Evolutionary conservation across 371 early-diverging fungal species (phyloP).

Genomic region (Syncephalis fuscata): DNA sequence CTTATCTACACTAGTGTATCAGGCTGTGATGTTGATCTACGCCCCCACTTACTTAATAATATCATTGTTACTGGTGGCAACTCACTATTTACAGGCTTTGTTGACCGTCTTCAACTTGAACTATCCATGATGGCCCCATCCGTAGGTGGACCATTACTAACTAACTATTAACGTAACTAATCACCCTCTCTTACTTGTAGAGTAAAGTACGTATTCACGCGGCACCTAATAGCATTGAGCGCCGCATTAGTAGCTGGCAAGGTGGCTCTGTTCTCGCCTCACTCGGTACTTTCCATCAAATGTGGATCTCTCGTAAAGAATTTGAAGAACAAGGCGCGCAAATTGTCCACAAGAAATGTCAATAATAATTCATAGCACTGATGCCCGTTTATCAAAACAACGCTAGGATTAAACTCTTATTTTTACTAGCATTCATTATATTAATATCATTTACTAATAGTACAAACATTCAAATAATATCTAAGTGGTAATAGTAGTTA

Average conservation of each 20-base stretch:
- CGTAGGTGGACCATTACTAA: slow-evolving; percentile 22
- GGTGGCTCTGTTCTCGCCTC: slow-evolving; percentile 94
- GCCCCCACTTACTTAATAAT: slow-evolving; percentile 58
- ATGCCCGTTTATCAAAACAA: no score
- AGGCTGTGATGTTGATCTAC: slow-evolving; percentile 74
- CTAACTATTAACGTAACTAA: not conserved
- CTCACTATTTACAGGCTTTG: slow-evolving; percentile 71
- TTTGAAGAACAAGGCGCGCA: slow-evolving; percentile 78
- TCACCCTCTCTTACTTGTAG: slow-evolving; percentile 26
- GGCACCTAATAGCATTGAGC: slow-evolving; percentile 58
- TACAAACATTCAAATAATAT: no score
- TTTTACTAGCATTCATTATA: no score
- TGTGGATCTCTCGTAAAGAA: slow-evolving; percentile 91
- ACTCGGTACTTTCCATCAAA: slow-evolving; percentile 88
- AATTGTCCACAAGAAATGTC: slow-evolving; percentile 77
- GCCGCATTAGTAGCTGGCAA: slow-evolving; percentile 84
- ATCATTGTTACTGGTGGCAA: slow-evolving; percentile 85
- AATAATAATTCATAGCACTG: slow-evolving; percentile 15
- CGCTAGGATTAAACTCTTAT: no score
- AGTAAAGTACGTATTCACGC: slow-evolving; percentile 65
- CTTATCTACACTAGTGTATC: slow-evolving; percentile 50
- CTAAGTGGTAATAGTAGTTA: no score
- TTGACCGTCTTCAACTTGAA: slow-evolving; percentile 65
- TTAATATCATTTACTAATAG: no score
- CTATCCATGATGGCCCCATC: slow-evolving; percentile 51